Evolutionary conservation across 2,329 filamentous ascomycete species (phyloP), one percentile per base, ranked within the genome.

Genomic region (Acrodontium crateriforme): DNA sequence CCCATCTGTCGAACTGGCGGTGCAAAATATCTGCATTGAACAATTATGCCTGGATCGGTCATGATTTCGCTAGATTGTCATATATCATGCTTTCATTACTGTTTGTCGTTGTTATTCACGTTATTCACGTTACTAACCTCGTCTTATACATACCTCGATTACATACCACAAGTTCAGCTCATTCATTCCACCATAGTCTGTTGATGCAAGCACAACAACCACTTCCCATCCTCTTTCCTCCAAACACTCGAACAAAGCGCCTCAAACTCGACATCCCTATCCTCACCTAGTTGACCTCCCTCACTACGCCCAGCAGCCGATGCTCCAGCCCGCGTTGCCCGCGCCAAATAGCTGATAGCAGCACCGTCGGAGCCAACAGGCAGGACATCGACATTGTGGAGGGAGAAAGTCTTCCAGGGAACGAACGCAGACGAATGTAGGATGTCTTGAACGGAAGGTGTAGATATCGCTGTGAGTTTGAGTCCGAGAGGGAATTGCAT

Each of bases 201-300:
- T 31, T 48, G 44, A 29, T 48, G 45, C 16, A 47, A 41, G 19
- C 38, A 42, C 42, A 48, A 42, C 34, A 36, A 38, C 32, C 32
- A 48, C 25, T 34, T 39, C 5, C 36, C 40, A 10, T 28, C 36
- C 23, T 46, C 44, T 26, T 32, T 34, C 16, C 45, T 34, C 45
- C 45, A 48, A 3, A 44, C 44, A 24, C 39, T 46, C 14, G 34
- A 45, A 25, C 45, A 48, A 11, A 48, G 33, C 19, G 45, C 45
- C 36, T 48, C 44, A 18, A 47, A 48, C 10, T 37, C 39, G 6
- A 40, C 34, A 27, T 47, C 42, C 19, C 27, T 19, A 4, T 42
- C 43, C 6, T 37, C 36, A 4, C 26, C 25, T 4, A 31, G 37
- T n/a, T n/a, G n/a, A n/a, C n/a, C n/a, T n/a, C n/a, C n/a, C n/a